Evolutionary conservation across 1,284 basidiomycete species (phyloP).

Genomic region (Naganishia cerealis): DNA sequence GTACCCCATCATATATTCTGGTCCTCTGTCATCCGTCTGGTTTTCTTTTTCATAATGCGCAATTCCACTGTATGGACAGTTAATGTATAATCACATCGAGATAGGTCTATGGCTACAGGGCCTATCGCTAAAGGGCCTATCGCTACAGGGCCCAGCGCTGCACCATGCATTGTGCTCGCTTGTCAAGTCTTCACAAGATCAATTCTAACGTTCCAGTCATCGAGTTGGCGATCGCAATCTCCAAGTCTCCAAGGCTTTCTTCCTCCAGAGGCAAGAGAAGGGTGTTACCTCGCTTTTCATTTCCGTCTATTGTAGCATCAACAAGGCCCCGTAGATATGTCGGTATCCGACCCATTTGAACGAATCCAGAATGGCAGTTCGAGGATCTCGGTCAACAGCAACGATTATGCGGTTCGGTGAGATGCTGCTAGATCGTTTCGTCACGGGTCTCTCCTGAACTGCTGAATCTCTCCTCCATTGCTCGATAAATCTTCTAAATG

Average conservation of each 20-base stretch:
- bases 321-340: background rate
- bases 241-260: conserved; percentile 4
- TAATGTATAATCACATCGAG: background rate
- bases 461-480: too few relatives aligned
- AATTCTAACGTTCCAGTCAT: conserved; percentile 9
- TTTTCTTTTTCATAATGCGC: background rate
- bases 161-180: background rate
- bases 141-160: background rate
- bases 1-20: too few relatives aligned
- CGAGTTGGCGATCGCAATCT: conserved; percentile 22
- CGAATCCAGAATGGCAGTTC: background rate
- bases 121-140: conserved; percentile 7
- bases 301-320: background rate
- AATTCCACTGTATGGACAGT: background rate
- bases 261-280: background rate
- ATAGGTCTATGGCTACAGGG: background rate
- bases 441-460: too few relatives aligned
- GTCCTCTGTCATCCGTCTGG: too few relatives aligned
- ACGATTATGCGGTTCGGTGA: too few relatives aligned
- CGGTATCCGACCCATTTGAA: conserved; percentile 1
- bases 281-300: background rate
- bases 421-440: too few relatives aligned
- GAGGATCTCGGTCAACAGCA: too few relatives aligned
- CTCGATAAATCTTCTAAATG: too few relatives aligned
- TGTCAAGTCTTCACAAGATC: conserved; percentile 1